Percentiles rank a stretch among this genome's conserved stretches.
Evolutionary conservation across 139 green algal species (phyloP).

Genomic region (Coelastrella sp.): DNA sequence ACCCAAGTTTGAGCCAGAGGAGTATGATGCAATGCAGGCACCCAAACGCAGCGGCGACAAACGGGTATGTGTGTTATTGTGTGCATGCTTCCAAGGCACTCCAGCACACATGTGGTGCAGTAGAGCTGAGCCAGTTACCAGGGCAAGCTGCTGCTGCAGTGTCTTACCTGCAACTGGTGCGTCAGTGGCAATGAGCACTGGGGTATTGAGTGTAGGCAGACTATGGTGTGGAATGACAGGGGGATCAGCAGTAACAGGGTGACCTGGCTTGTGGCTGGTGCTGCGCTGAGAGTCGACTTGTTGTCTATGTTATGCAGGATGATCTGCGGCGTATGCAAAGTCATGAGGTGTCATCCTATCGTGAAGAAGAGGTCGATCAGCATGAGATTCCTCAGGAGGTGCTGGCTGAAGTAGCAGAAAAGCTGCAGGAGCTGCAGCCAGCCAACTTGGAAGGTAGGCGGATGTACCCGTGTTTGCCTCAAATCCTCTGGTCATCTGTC

Average conservation of each 20-base stretch:
- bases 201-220: too few relatives aligned
- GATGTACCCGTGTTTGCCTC: background rate
- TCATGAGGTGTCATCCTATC: constrained; percentile 41
- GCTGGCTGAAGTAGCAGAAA: constrained; percentile 26
- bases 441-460: constrained; percentile 29
- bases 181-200: too few relatives aligned
- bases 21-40: constrained; percentile 29
- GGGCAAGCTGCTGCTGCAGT: too few relatives aligned
- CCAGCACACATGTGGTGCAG: too few relatives aligned
- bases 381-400: constrained; percentile 25
- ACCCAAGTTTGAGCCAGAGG: constrained; percentile 45
- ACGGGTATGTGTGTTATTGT: background rate
- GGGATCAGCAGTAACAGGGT: too few relatives aligned
- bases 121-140: too few relatives aligned
- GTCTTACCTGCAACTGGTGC: too few relatives aligned
- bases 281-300: background rate
- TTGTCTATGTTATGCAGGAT: background rate
- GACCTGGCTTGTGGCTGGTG: background rate
- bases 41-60: constrained; percentile 32
- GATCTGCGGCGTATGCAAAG: constrained; percentile 16
- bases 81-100: background rate
- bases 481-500: background rate
- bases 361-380: constrained; percentile 40
- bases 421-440: constrained; percentile 15
- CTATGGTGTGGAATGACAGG: too few relatives aligned